Conservation (phyloP, 805 yeast species). For the Metschnikowia matae region DNA sequence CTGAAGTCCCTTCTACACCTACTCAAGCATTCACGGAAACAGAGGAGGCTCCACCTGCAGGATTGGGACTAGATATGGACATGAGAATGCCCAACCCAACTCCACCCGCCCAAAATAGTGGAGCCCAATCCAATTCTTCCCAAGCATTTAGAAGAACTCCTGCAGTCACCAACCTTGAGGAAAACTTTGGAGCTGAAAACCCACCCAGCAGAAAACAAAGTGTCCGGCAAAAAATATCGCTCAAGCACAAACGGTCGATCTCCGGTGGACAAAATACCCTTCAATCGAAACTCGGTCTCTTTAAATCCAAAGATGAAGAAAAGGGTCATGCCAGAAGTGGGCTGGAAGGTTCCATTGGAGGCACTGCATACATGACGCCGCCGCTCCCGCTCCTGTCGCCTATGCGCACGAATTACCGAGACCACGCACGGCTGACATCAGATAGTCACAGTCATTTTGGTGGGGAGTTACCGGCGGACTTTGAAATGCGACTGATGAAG, state of each 20-base stretch:
- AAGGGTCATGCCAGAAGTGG: slow-evolving; percentile 36
- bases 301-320: slow-evolving; percentile 26
- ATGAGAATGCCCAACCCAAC: neutral
- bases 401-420: slow-evolving; percentile 11
- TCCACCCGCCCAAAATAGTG: neutral
- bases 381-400: slow-evolving; percentile 38
- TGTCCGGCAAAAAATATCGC: slow-evolving; percentile 28
- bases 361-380: slow-evolving; percentile 39
- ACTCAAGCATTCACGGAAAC: neutral
- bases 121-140: too few relatives aligned
- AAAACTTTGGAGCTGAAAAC: slow-evolving; percentile 7
- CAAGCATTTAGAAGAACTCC: neutral
- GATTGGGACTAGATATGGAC: neutral
- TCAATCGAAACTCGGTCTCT: slow-evolving; percentile 29
- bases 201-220: slow-evolving; percentile 27
- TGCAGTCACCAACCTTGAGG: slow-evolving; percentile 35
- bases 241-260: slow-evolving; percentile 39
- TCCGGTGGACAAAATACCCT: slow-evolving; percentile 33
- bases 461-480: slow-evolving; percentile 16
- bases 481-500: slow-evolving; percentile 35
- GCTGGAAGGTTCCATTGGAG: slow-evolving; percentile 35
- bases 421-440: slow-evolving; percentile 42
- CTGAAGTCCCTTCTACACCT: slow-evolving; percentile 30
- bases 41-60: neutral
- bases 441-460: slow-evolving; percentile 41